Evolutionary conservation across 129 eudicot species (phyloP), one percentile per base, ranked within the genome.

Genomic region (Chrysanthemum lavandulifolium): DNA sequence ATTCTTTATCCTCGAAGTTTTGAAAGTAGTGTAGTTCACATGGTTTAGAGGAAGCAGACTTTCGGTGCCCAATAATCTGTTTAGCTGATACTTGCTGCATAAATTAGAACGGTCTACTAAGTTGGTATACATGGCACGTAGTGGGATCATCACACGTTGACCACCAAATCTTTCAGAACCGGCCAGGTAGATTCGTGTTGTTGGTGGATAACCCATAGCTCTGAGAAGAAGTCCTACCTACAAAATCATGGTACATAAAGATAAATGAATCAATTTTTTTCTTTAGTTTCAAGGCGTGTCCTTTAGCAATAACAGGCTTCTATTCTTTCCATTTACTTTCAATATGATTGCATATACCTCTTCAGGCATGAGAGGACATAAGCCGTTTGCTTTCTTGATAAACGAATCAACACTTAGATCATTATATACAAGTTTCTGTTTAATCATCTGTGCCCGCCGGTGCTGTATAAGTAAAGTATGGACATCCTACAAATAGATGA

Each of bases 151-250:
- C 48, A 89, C 86, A 60, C 97, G 81, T 78, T 92, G 97, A 73
- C 97, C 97, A 74, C 96, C 97, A 76, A 92, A 92, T 33, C 69
- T 79, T 81, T 92, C 97, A 61, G 96, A 83, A 66, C 96, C 97
- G 53, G 96, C 91, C 73, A 92, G 67, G 80, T 84, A 92, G 68
- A 89, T 83, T 85, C 96, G 81, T 27, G 97, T 92, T 49, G 80
- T 83, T 12, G 94, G 89, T 76, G 91, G 96, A 64, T 92, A 92
- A 76, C 97, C 96, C 86, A 92, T 71, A 14, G 97, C 91, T 69
- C 94, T 87, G 58, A 92, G 88, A 36, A 92, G 86, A 67, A 92
- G 82, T 16, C 97, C 97, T 45, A 89, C 96, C 97, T 91, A 65
- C 78, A 81, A 65, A 40, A 57, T 76, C 67, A 56, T 50, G 16